Conservation (phyloP, 202 grass and related monocot species). For the Zizania palustris region DNA sequence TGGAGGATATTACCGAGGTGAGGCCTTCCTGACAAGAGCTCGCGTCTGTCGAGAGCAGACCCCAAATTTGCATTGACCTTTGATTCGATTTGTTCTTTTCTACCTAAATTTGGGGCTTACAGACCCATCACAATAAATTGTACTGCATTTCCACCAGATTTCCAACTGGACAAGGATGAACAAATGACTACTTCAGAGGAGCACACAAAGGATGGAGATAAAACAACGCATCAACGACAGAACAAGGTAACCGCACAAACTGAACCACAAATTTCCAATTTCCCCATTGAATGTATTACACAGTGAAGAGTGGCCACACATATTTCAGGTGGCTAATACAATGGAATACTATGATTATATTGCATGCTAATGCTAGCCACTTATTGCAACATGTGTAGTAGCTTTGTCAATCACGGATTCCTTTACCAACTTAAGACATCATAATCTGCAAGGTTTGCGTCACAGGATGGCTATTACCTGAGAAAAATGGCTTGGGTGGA, state of each 20-base stretch:
- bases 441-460: neutral
- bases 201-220: neutral
- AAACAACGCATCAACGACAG: neutral
- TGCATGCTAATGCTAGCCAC: neutral
- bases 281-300: neutral
- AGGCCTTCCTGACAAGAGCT: no score
- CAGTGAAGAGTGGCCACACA: neutral
- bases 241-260: neutral
- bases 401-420: neutral
- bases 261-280: neutral
- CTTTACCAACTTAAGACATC: neutral
- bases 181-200: neutral
- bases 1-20: no score
- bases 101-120: no score
- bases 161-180: neutral
- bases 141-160: neutral
- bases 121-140: no score
- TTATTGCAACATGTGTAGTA: neutral
- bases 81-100: no score
- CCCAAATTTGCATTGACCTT: no score
- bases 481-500: slow-evolving; percentile 52
- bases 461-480: neutral
- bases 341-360: neutral
- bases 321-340: neutral
- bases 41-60: no score